These are phyloP conservation scores for Neurospora crassa DNA, from an alignment of 2,329 filamentous ascomycete species.

Conservation along the genomic window DNA sequence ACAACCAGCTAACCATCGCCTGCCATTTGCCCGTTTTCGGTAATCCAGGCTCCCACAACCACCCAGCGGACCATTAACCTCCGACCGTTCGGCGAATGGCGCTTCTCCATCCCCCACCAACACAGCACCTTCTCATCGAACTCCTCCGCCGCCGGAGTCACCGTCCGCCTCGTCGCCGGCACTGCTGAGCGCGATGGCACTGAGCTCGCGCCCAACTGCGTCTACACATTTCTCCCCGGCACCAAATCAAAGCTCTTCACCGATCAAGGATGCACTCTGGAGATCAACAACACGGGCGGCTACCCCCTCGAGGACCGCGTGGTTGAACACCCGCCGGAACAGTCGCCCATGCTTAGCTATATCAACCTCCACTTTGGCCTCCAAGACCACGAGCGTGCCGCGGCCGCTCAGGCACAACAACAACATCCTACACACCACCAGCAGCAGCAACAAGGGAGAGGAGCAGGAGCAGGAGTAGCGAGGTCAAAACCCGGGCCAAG, in stretches of 20 bases:
- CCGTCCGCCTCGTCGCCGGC: conserved; percentile 60
- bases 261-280: conserved; percentile 81
- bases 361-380: conserved; percentile 85
- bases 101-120: conserved; percentile 57
- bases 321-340: conserved; percentile 59
- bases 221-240: conserved; percentile 66
- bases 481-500: conserved; percentile 49
- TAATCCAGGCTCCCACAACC: conserved; percentile 16
- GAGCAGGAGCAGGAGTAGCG: conserved; percentile 5
- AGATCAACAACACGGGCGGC: conserved; percentile 50
- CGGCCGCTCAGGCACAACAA: conserved; percentile 29
- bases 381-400: conserved; percentile 58
- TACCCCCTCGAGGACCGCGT: conserved; percentile 38
- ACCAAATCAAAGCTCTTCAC: conserved; percentile 83
- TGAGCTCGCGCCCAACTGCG: conserved; percentile 72
- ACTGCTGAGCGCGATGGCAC: conserved; percentile 92
- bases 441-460: conserved; percentile 21
- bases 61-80: conserved; percentile 42
- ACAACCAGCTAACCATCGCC: neutral
- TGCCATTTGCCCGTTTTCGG: neutral
- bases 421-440: neutral
- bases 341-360: conserved; percentile 72
- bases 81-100: conserved; percentile 62
- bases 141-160: conserved; percentile 18
- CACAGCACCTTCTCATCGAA: neutral